Base-by-base conservation (phyloP, 768 basidiomycete species). In the Brasilioporus rufonigricans region DNA sequence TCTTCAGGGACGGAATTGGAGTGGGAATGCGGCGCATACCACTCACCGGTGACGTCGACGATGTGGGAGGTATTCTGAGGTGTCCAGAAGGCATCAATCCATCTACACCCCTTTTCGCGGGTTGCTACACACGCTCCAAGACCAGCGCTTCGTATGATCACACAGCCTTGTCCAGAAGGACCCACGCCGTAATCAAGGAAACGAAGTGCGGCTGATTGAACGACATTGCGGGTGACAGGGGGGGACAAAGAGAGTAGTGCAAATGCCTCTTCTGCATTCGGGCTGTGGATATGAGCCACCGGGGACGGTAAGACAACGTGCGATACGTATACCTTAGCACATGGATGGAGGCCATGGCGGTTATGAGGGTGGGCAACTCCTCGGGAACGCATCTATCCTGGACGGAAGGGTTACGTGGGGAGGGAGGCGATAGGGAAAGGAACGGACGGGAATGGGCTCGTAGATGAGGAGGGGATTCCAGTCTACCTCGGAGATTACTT, bases 201-300 rank as follows among this genome's bases (percentile, higher is more conserved):
- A 44, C 74, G 67, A 11, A 66, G 67, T 26, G 87, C 86, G 9
- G 91, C 93, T 47, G 78, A 71, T 70, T 93, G 88, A 41, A 95
- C 80, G 1, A 72, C 65, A 10, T 72, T 58, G 56, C 74, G 79
- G 0, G 80, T 80, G 55, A 69, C 52, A 3, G 69, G 52, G 19
- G 56, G 53, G 11, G 81, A 75, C 9, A 83, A 75, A 1, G 85
- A 84, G 33, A 93, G 78, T 6, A 93, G 74, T 4, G 75, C 71
- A 27, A 89, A 73, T 0, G 91, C 91, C 67, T 96, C 93, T 60
- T 89, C 84, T 21, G 93, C 91, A 65, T 96, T 95, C 3, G 93
- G 93, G 60, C 91, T 92, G 19, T 47, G 36, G 44, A 50, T 2
- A 14, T 59, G 52, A 56, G 64, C 21, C 2, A 23, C 24, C 48